Conservation (phyloP, 1,139 yeast genomes). For the Pichia sp. region DNA sequence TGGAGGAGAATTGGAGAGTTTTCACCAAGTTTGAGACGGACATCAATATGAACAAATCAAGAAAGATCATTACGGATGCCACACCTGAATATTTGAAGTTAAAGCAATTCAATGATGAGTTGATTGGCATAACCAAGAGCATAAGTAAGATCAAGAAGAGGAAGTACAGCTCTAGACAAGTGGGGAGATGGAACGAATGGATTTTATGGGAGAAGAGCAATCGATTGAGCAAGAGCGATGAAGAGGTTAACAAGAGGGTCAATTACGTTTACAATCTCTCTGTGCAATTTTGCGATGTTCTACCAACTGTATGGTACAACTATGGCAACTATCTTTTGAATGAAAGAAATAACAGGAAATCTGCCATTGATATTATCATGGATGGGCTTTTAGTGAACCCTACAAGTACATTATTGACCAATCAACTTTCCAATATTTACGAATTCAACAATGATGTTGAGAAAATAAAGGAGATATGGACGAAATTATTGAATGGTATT, state of each 20-base stretch:
- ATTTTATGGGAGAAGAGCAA: slow-evolving; percentile 64
- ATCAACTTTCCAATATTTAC: slow-evolving; percentile 61
- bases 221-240: slow-evolving; percentile 33
- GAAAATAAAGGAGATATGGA: slow-evolving; percentile 47
- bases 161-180: slow-evolving; percentile 32
- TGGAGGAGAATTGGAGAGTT: slow-evolving; percentile 71
- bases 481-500: slow-evolving; percentile 37
- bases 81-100: slow-evolving; percentile 90
- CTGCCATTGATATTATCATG: slow-evolving; percentile 34
- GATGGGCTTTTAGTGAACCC: slow-evolving; percentile 66
- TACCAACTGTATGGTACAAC: slow-evolving; percentile 83
- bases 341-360: slow-evolving; percentile 37
- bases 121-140: slow-evolving; percentile 29
- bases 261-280: slow-evolving; percentile 71
- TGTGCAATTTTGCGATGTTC: slow-evolving; percentile 57
- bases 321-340: slow-evolving; percentile 30
- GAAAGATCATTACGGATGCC: slow-evolving; percentile 77
- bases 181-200: slow-evolving; percentile 66
- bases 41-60: slow-evolving; percentile 56
- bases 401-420: slow-evolving; percentile 57
- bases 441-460: slow-evolving; percentile 52
- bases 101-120: slow-evolving; percentile 69
- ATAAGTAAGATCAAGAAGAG: slow-evolving; percentile 28
- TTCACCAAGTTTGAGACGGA: slow-evolving; percentile 83
- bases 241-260: slow-evolving; percentile 50